phyloP scores from a whole-genome alignment of 1,284 basidiomycete genomes.

The Cutaneotrichosporon mucoides region DNA sequence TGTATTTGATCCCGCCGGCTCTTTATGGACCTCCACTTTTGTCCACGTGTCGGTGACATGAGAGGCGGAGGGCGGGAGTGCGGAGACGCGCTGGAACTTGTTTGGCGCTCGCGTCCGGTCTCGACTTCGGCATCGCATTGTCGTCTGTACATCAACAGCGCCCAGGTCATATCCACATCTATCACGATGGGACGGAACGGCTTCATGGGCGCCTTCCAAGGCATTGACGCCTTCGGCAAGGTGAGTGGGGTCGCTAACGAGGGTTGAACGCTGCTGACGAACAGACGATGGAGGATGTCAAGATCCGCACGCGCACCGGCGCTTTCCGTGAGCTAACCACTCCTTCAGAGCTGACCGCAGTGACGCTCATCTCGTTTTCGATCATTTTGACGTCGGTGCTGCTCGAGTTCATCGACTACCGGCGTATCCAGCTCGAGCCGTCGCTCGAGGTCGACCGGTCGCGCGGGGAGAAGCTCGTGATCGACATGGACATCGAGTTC shows the following conservation, averaged over 20 bases:
- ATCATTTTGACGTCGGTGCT: constrained; percentile 88
- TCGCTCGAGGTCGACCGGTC: constrained; percentile 89
- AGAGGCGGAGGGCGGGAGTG: background rate
- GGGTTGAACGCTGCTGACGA: constrained; percentile 6
- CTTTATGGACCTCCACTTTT: background rate
- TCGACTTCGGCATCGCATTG: background rate
- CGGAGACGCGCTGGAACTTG: background rate
- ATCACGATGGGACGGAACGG: constrained; percentile 47
- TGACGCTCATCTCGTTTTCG: constrained; percentile 86
- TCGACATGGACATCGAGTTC: constrained; percentile 90
- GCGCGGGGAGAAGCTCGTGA: constrained; percentile 87
- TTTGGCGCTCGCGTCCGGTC: too few relatives aligned
- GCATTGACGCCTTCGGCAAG: constrained; percentile 96
- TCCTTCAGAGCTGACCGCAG: constrained; percentile 49
- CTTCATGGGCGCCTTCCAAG: constrained; percentile 45
- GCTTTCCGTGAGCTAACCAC: constrained; percentile 65
- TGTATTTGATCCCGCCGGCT: background rate
- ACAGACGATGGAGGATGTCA: constrained; percentile 95
- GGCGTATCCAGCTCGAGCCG: constrained; percentile 77
- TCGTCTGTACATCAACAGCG: too few relatives aligned
- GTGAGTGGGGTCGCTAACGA: constrained; percentile 51
- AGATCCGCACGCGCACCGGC: constrained; percentile 91
- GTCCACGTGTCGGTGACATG: constrained; percentile 2
- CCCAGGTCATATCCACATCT: too few relatives aligned
- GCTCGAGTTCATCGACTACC: constrained; percentile 95